These are phyloP conservation scores for Fraxinus floribunda DNA, from an alignment of 305 asterid species.

Conservation along the genomic window DNA sequence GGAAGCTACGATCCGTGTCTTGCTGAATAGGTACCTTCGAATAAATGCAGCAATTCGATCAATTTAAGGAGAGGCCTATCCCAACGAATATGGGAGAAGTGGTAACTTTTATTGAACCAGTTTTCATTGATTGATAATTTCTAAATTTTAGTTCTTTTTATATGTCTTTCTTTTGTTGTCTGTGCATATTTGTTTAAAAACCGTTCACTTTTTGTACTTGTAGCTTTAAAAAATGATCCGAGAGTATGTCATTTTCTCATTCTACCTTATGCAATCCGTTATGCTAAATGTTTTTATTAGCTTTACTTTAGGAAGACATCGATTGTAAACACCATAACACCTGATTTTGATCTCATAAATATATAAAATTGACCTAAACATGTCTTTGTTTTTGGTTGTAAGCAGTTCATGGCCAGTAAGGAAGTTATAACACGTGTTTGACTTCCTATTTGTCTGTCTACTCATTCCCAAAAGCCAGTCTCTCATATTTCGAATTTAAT, in stretches of 20 bases:
- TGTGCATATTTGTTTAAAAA: background rate
- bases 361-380: background rate
- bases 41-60: slow-evolving; percentile 45
- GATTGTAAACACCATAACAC: background rate
- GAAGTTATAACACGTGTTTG: background rate
- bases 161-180: background rate
- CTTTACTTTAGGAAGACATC: background rate
- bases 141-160: background rate
- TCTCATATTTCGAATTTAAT: background rate
- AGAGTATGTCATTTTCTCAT: background rate
- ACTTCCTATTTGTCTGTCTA: background rate
- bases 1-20: background rate
- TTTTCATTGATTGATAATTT: background rate
- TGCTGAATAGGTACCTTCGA: slow-evolving; percentile 26
- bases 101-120: slow-evolving; percentile 22
- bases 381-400: background rate
- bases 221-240: background rate
- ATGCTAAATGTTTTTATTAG: background rate
- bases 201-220: background rate
- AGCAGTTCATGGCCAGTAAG: background rate
- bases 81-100: slow-evolving; percentile 41
- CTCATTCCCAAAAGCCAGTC: background rate
- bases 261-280: background rate
- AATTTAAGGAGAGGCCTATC: slow-evolving; percentile 34
- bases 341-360: background rate